Base-by-base conservation (phyloP, 495 filamentous ascomycete species). In the Hypoxylon lienhwacheense region DNA sequence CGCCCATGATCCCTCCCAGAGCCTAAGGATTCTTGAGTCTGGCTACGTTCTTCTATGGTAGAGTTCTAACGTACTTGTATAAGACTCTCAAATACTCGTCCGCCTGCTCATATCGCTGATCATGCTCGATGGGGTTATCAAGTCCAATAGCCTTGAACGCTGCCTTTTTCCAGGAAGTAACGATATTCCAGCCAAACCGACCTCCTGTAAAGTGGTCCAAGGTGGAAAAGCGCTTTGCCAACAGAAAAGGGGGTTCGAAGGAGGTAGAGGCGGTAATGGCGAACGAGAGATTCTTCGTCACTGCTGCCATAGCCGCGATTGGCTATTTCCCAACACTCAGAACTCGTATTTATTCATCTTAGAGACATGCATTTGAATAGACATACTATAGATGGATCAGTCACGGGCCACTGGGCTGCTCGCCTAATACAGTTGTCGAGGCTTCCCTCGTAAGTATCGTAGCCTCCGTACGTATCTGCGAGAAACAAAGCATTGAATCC, bases 111-210 rank as follows among this genome's bases (percentile, higher is more conserved):
- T 86, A 86, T 1, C 83, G 73, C 66, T 84, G 74, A 46, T 85
- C 84, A 59, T 86, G 83, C 37, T 81, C 76, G 24, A 82, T 80
- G 0, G 76, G 77, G 16, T 58, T 74, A 7, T 84, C 76, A 8
- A 81, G 59, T 0, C 81, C 82, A 41, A 83, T 79, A 4, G 78
- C 78, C 53, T 81, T 81, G 54, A 79, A 79, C 4, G 82, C 80
- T 0, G 77, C 68, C 47, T 84, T 81, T 61, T 79, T 80, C 66
- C 77, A 86, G 0, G 73, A 77, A 4, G 82, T 85, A 10, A 85
- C 81, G 28, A 87, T 84, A 47, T 85, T 87, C 84, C 82, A 85
- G 0, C 77, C 83, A 29, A 86, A 66, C 3, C 82, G 72, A 0
- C 81, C 83, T 0, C 77, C 69, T 0, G 81, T 85, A 14, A 84